A percentile compares a stretch with the other conserved stretches of the same genome.
Conservation (phyloP, 345 rosid species). For the Streptanthus diversifolius region DNA sequence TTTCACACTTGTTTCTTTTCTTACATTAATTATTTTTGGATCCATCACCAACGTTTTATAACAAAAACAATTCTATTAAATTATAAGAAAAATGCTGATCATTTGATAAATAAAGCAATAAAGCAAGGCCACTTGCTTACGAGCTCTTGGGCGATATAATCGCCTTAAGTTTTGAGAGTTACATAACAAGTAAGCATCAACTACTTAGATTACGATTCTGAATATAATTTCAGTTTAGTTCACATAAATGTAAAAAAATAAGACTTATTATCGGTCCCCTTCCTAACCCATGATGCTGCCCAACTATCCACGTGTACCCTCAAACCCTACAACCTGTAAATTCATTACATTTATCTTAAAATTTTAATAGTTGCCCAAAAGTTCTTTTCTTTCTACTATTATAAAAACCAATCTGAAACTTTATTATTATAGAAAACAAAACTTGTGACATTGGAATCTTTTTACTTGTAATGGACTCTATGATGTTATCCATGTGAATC, state of each 20-base stretch:
- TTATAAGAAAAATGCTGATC: not conserved
- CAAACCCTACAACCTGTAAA: constrained; percentile 33
- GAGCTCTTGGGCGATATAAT: not conserved
- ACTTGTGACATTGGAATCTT: not conserved
- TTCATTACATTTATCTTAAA: not conserved
- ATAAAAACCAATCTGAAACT: not conserved
- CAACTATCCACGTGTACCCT: constrained; percentile 34
- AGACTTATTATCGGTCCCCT: constrained; percentile 9
- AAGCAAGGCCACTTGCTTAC: not conserved
- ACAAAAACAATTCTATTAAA: not conserved
- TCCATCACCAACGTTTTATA: not conserved
- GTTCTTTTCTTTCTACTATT: not conserved
- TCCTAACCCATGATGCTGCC: constrained; percentile 23
- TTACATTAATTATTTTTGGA: constrained; percentile 16
- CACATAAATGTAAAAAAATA: not conserved
- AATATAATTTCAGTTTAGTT: not conserved
- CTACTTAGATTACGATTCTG: not conserved
- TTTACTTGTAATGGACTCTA: constrained; percentile 25
- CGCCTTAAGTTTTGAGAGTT: not conserved
- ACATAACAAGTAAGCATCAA: not conserved
- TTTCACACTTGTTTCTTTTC: constrained; percentile 20
- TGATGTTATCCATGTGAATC: constrained; percentile 33
- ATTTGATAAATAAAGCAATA: too few species aligned
- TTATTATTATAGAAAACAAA: not conserved
- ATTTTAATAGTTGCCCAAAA: not conserved